A percentile compares a stretch with the other conserved stretches of the same genome.
Evolutionary conservation across 495 filamentous ascomycete species (phyloP).

Genomic region (Penicillium fimorum): DNA sequence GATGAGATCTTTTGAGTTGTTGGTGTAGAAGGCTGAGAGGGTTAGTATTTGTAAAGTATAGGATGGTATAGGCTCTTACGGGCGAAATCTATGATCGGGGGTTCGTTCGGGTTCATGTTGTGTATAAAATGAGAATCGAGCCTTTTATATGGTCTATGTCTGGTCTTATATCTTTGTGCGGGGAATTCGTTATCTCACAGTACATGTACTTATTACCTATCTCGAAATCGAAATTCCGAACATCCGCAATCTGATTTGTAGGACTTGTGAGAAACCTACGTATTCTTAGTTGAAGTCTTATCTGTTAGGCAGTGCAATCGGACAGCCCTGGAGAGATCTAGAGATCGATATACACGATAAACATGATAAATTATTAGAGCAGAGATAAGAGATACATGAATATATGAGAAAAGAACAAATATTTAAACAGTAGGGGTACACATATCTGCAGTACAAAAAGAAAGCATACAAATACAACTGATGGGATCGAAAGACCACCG

Average conservation of each 20-base stretch:
- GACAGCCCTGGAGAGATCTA: no score
- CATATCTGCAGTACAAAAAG: background rate
- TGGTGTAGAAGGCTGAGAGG: conserved; percentile 17
- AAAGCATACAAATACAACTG: background rate
- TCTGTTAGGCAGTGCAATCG: background rate
- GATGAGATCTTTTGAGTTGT: conserved; percentile 10
- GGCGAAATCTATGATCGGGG: conserved; percentile 20
- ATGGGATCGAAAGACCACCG: background rate
- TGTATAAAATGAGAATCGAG: background rate
- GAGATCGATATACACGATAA: background rate
- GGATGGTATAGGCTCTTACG: conserved; percentile 7
- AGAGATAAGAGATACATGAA: background rate
- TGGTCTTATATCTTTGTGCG: background rate
- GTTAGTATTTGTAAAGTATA: background rate
- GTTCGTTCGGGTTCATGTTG: conserved; percentile 1
- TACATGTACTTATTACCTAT: background rate
- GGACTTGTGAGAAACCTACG: background rate
- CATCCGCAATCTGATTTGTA: background rate
- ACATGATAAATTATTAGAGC: background rate
- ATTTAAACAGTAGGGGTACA: background rate
- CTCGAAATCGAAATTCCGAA: background rate
- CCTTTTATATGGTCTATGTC: background rate
- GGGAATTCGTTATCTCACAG: background rate
- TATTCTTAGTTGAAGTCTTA: no score
- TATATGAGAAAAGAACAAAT: background rate